Conservation (phyloP, 1,139 yeast species). For the Debaryomyces nepalensis region DNA sequence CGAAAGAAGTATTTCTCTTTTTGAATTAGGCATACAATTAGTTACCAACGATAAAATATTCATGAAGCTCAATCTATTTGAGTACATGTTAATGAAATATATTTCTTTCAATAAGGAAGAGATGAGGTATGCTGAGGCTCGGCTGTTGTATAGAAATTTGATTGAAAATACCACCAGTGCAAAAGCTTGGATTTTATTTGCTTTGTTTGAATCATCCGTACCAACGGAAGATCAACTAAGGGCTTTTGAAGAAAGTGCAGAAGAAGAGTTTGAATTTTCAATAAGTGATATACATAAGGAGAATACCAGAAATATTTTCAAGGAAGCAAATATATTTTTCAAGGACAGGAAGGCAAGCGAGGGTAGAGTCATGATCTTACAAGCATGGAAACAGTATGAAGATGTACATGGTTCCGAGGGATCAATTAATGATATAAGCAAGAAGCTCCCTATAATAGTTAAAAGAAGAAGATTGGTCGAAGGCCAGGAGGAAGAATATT, state of each 20-base stretch:
- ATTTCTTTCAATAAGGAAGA: slow-evolving; percentile 66
- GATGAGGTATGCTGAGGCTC: slow-evolving; percentile 58
- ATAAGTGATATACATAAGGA: slow-evolving; percentile 56
- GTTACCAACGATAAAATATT: slow-evolving; percentile 19
- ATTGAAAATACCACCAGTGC: slow-evolving; percentile 40
- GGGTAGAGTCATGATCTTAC: slow-evolving; percentile 58
- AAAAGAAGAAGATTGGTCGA: slow-evolving; percentile 49
- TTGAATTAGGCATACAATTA: slow-evolving; percentile 50
- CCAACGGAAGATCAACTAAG: slow-evolving; percentile 60
- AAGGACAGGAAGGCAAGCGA: slow-evolving; percentile 41
- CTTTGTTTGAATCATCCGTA: slow-evolving; percentile 71
- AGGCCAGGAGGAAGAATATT: slow-evolving; percentile 58
- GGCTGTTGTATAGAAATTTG: slow-evolving; percentile 53
- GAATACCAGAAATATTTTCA: slow-evolving; percentile 60
- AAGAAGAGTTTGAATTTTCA: slow-evolving; percentile 55
- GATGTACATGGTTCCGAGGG: slow-evolving; percentile 58
- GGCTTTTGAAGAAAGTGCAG: slow-evolving; percentile 42
- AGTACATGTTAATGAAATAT: slow-evolving; percentile 49
- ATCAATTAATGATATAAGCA: slow-evolving; percentile 38
- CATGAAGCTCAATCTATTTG: slow-evolving; percentile 22
- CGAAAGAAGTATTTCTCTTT: slow-evolving; percentile 67
- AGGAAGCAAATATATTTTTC: slow-evolving; percentile 54
- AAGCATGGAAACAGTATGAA: slow-evolving; percentile 73
- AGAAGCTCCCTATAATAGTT: slow-evolving; percentile 61
- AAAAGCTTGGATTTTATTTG: slow-evolving; percentile 67